Percentiles rank a stretch among this genome's conserved stretches.
Evolutionary conservation across 1,284 basidiomycete genomes (phyloP).

Genomic region (Rhodotorula sp.): DNA sequence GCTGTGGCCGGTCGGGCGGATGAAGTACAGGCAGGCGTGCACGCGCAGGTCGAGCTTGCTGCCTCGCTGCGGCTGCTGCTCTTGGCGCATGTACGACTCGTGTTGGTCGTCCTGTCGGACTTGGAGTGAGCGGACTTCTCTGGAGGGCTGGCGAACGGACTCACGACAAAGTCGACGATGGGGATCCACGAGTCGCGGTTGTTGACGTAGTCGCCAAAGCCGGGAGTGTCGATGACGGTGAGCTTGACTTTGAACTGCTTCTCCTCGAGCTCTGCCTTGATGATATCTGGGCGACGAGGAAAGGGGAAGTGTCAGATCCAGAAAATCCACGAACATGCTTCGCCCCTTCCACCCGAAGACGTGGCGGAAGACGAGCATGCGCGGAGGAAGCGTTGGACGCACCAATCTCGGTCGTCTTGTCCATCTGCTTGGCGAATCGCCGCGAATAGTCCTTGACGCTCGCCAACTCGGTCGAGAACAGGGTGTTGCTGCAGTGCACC

Average conservation of each 20-base stretch:
- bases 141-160: neutral
- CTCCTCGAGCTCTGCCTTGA: constrained; percentile 81
- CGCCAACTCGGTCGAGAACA: constrained; percentile 97
- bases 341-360: neutral
- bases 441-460: constrained; percentile 84
- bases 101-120: constrained; percentile 80
- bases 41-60: constrained; percentile 95
- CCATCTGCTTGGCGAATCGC: constrained; percentile 93
- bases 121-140: neutral
- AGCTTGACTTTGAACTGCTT: constrained; percentile 99
- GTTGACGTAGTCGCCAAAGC: constrained; percentile 99
- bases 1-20: constrained; percentile 82
- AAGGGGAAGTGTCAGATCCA: neutral
- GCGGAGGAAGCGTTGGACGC: neutral
- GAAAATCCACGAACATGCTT: neutral
- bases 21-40: constrained; percentile 97
- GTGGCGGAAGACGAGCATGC: no score
- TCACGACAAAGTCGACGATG: constrained; percentile 89
- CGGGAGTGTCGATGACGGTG: constrained; percentile 96
- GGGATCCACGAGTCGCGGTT: constrained; percentile 98
- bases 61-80: constrained; percentile 90
- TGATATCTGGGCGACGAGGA: constrained; percentile 44
- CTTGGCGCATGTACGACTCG: constrained; percentile 98
- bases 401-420: constrained; percentile 86
- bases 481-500: constrained; percentile 83